Conservation (phyloP, 345 rosid species). For the Anastatica hierochuntica region DNA sequence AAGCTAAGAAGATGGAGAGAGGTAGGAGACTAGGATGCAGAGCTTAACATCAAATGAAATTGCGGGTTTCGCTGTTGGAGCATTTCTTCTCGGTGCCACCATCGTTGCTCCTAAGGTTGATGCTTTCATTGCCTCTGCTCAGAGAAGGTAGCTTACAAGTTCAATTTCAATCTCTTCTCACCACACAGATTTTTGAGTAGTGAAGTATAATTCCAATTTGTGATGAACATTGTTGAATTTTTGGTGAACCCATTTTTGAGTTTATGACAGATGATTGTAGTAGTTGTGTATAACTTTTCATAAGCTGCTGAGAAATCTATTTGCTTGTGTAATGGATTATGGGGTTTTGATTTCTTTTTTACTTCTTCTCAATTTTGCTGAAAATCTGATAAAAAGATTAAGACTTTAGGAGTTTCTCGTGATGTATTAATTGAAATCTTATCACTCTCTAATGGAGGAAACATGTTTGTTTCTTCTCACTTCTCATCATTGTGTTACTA, state of each 20-base stretch:
- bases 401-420: neutral
- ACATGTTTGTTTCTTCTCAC: neutral
- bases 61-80: slow-evolving; percentile 65
- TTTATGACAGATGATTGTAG: neutral
- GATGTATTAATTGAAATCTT: neutral
- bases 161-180: neutral
- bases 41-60: slow-evolving; percentile 57
- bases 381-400: neutral
- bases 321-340: neutral
- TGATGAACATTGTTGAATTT: neutral
- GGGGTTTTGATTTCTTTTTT: no score
- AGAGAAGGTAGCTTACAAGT: slow-evolving; percentile 40
- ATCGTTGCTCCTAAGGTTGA: slow-evolving; percentile 65
- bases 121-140: slow-evolving; percentile 62
- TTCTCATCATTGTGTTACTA: neutral
- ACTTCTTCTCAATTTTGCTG: no score
- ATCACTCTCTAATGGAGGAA: no score
- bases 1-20: neutral
- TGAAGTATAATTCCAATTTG: neutral
- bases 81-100: slow-evolving; percentile 50
- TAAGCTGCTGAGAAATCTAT: neutral
- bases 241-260: neutral
- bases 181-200: neutral
- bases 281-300: neutral
- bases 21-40: slow-evolving; percentile 31